phyloP scores from a whole-genome alignment of 2,329 filamentous ascomycete species.

The Sarocladium oryzae region DNA sequence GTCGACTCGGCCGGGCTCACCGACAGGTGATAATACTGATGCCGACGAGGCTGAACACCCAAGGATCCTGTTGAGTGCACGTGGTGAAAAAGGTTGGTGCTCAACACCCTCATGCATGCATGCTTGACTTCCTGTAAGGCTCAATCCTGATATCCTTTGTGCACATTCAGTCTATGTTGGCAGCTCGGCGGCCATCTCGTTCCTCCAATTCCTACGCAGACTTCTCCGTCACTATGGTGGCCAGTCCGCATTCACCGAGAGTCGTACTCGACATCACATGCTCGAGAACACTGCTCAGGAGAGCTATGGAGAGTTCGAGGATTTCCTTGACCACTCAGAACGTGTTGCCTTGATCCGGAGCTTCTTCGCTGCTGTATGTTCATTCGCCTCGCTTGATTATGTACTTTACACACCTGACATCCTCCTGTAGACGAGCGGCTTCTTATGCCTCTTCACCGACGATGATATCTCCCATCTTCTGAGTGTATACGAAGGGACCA shows the following conservation, averaged over 20 bases:
- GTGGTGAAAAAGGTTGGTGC: conserved; percentile 5
- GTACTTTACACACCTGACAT: not conserved
- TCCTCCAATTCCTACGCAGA: conserved; percentile 5
- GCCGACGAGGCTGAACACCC: conserved; percentile 4
- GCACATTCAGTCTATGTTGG: conserved; percentile 7
- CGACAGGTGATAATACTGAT: not conserved
- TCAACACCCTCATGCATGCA: too few species aligned
- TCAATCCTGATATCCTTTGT: too few species aligned
- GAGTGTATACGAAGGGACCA: not conserved
- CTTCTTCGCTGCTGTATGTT: not conserved
- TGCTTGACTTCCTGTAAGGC: too few species aligned
- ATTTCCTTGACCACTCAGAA: conserved; percentile 1
- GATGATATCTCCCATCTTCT: not conserved
- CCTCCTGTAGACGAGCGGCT: not conserved
- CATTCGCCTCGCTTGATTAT: too few species aligned
- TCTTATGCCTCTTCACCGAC: conserved; percentile 1
- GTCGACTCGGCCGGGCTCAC: not conserved
- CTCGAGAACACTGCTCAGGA: conserved; percentile 4
- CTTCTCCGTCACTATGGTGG: conserved; percentile 5
- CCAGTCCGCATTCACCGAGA: conserved; percentile 4
- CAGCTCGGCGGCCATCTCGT: conserved; percentile 7
- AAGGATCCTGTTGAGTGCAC: conserved; percentile 2
- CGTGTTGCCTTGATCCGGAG: not conserved
- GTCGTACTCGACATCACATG: conserved; percentile 6
- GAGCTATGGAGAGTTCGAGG: conserved; percentile 6